Conservation (phyloP, 1,284 basidiomycete species). For the Fistulina hepatica region DNA sequence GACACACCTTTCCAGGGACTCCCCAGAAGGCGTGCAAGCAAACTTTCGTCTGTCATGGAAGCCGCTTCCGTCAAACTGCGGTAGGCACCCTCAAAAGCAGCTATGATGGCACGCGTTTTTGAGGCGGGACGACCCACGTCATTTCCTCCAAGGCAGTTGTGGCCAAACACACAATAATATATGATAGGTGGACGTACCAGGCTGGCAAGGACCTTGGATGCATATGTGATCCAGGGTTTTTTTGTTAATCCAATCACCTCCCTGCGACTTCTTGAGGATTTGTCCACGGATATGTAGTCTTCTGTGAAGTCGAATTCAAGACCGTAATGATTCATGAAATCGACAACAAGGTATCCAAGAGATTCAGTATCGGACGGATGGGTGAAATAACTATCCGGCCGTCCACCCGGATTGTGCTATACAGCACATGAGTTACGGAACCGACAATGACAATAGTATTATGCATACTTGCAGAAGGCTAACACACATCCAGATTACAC, state of each 20-base stretch:
- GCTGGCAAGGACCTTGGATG: constrained; percentile 34
- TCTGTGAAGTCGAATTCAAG: constrained; percentile 30
- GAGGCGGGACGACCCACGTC: constrained; percentile 30
- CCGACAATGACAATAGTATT: background rate
- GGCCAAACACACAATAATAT: background rate
- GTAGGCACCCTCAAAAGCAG: constrained; percentile 27
- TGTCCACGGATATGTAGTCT: constrained; percentile 30
- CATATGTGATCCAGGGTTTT: constrained; percentile 22
- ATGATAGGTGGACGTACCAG: constrained; percentile 17
- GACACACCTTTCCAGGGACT: no score
- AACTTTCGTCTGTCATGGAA: constrained; percentile 11
- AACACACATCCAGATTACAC: constrained; percentile 60
- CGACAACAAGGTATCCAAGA: constrained; percentile 33
- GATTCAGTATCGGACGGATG: constrained; percentile 29
- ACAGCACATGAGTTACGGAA: background rate
- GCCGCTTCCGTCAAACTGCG: constrained; percentile 16
- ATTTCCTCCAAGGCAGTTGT: constrained; percentile 20
- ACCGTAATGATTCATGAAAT: constrained; percentile 38
- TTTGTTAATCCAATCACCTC: constrained; percentile 24
- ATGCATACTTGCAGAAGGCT: constrained; percentile 60
- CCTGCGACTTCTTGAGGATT: constrained; percentile 28
- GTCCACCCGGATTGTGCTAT: constrained; percentile 31
- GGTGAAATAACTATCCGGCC: constrained; percentile 24
- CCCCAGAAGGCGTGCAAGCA: constrained; percentile 21
- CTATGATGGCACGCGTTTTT: constrained; percentile 24